A percentile compares a stretch with the other conserved stretches of the same genome.
Conservation (phyloP, 768 basidiomycete species). For the Suillus fuscotomentosus region DNA sequence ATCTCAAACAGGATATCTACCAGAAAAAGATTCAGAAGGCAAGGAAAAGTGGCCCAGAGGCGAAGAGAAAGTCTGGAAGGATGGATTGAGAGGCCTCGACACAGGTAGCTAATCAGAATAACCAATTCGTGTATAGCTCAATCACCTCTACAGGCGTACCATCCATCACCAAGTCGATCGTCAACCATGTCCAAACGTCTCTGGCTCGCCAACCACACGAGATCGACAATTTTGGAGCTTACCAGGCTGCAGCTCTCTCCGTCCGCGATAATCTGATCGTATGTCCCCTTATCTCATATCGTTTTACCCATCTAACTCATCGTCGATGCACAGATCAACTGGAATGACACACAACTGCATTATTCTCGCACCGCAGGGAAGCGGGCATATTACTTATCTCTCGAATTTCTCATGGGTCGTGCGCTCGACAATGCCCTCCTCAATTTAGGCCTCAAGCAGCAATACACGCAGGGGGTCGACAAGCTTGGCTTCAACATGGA, state of each 20-base stretch:
- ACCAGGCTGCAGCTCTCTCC: conserved; percentile 88
- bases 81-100: conserved; percentile 54
- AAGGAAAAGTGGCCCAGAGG: conserved; percentile 87
- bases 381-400: conserved; percentile 91
- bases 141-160: conserved; percentile 44
- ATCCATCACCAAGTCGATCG: conserved; percentile 70
- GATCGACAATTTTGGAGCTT: conserved; percentile 81
- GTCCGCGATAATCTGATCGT: conserved; percentile 88
- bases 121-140: neutral
- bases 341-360: conserved; percentile 79
- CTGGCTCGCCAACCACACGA: conserved; percentile 91
- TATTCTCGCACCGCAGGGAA: conserved; percentile 84
- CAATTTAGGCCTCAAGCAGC: conserved; percentile 81
- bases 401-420: conserved; percentile 89
- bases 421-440: conserved; percentile 81
- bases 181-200: conserved; percentile 84
- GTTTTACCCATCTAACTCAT: conserved; percentile 1
- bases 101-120: conserved; percentile 39
- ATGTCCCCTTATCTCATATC: conserved; percentile 19
- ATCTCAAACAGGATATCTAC: conserved; percentile 61
- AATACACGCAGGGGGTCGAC: conserved; percentile 64
- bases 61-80: conserved; percentile 74
- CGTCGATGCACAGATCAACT: conserved; percentile 56
- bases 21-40: conserved; percentile 72
- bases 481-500: conserved; percentile 89